phyloP scores from a whole-genome alignment of 164 flowering plant species.

The Warburgia ugandensis region DNA sequence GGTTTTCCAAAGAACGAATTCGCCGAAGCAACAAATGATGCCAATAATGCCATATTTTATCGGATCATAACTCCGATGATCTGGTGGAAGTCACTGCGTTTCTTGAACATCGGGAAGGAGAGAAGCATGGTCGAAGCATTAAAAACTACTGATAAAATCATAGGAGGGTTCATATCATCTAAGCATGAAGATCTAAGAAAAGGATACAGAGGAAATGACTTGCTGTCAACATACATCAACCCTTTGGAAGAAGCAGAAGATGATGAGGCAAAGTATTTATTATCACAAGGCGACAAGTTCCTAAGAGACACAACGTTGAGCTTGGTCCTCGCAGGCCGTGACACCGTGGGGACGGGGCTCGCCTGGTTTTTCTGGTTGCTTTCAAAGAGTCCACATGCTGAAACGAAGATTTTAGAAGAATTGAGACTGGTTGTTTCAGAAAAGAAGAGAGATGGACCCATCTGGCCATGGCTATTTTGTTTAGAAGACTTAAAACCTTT shows the following conservation, averaged over 20 bases:
- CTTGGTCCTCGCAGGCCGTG: slow-evolving; percentile 35
- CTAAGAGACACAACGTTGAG: slow-evolving; percentile 27
- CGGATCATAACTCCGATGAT: slow-evolving; percentile 8
- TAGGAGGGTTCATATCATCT: not conserved
- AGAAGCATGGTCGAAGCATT: slow-evolving; percentile 1
- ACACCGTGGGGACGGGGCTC: slow-evolving; percentile 29
- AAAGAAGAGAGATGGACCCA: slow-evolving; percentile 13
- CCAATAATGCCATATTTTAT: slow-evolving; percentile 9
- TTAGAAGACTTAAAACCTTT: slow-evolving; percentile 7
- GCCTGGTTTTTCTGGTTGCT: slow-evolving; percentile 47
- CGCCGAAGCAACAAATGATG: slow-evolving; percentile 19
- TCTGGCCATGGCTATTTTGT: slow-evolving; percentile 14
- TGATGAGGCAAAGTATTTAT: not conserved
- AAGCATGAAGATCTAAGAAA: not conserved
- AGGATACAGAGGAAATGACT: not conserved
- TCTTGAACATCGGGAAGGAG: slow-evolving; percentile 15
- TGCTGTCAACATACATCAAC: slow-evolving; percentile 1
- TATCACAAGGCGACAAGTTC: slow-evolving; percentile 10
- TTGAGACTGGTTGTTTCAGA: not conserved
- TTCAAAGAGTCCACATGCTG: slow-evolving; percentile 23
- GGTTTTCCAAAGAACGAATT: slow-evolving; percentile 12
- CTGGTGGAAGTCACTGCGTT: slow-evolving; percentile 14
- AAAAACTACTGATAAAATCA: not conserved
- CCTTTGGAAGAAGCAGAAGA: not conserved
- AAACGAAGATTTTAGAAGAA: slow-evolving; percentile 29